A percentile compares a stretch with the other conserved stretches of the same genome.
Conservation (phyloP, 768 basidiomycete species). For the Collybia sordida region DNA sequence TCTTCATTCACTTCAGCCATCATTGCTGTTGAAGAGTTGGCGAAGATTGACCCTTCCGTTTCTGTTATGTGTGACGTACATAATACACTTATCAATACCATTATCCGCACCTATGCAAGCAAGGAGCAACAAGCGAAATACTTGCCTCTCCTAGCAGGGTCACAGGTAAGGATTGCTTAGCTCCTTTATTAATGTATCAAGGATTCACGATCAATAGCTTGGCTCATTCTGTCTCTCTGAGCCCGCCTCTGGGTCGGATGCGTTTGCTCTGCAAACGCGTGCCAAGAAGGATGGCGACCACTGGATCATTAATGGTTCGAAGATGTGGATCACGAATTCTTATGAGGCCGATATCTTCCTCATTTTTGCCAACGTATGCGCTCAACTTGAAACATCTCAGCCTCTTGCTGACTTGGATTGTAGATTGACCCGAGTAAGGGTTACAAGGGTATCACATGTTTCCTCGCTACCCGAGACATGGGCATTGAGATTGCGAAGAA, state of each 20-base stretch:
- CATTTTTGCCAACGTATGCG: constrained; percentile 88
- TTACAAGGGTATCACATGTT: constrained; percentile 99
- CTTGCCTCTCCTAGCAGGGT: constrained; percentile 78
- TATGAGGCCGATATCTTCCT: constrained; percentile 89
- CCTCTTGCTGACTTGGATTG: background rate
- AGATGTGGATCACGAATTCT: constrained; percentile 99
- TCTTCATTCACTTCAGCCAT: constrained; percentile 94
- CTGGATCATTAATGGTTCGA: constrained; percentile 93
- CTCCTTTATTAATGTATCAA: background rate
- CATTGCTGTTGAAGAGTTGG: constrained; percentile 96
- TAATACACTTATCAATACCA: constrained; percentile 97
- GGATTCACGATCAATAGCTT: constrained; percentile 50
- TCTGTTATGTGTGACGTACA: constrained; percentile 98
- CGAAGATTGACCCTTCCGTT: constrained; percentile 93
- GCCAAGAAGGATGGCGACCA: constrained; percentile 84
- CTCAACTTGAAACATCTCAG: background rate
- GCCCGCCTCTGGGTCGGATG: constrained; percentile 91
- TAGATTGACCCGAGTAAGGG: constrained; percentile 87
- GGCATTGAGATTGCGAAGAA: constrained; percentile 97
- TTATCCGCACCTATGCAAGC: constrained; percentile 83
- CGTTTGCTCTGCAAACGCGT: constrained; percentile 93
- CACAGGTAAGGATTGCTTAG: constrained; percentile 50
- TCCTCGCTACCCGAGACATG: constrained; percentile 94
- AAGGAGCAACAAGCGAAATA: constrained; percentile 86
- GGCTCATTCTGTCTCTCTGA: constrained; percentile 97